Conservation (phyloP, 805 yeast genomes). For the Candida sanyiensis region DNA sequence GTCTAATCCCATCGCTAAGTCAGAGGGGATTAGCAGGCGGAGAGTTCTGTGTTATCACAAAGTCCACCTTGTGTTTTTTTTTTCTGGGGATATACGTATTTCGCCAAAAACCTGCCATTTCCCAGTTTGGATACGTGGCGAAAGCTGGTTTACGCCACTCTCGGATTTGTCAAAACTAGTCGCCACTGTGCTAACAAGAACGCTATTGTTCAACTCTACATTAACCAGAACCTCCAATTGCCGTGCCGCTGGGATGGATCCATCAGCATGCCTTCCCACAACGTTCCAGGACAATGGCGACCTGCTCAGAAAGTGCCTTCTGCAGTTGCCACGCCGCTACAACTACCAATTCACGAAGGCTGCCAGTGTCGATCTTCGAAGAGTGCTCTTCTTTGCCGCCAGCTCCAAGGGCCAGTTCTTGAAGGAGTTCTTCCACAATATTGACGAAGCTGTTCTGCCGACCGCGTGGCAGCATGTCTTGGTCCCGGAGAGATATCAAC, state of each 20-base stretch:
- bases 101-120: slow-evolving; percentile 1
- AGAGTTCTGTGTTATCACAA: no score
- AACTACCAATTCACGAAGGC: slow-evolving; percentile 29
- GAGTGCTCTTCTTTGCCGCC: slow-evolving; percentile 39
- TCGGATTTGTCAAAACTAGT: not conserved
- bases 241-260: no score
- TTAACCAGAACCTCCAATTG: no score
- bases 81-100: not conserved
- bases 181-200: not conserved
- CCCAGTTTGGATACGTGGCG: not conserved
- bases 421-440: slow-evolving; percentile 33
- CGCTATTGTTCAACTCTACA: no score
- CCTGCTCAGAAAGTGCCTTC: slow-evolving; percentile 29
- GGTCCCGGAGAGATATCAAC: slow-evolving; percentile 22
- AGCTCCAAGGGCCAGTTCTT: slow-evolving; percentile 38
- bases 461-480: slow-evolving; percentile 21
- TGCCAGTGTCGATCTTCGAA: slow-evolving; percentile 32
- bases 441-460: slow-evolving; percentile 18
- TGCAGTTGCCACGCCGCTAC: slow-evolving; percentile 32
- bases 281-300: slow-evolving; percentile 20
- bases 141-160: not conserved
- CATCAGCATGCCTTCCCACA: slow-evolving; percentile 8
- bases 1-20: slow-evolving; percentile 3
- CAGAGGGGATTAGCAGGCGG: no score
- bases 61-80: no score